Conservation (phyloP, 1,284 basidiomycete genomes). For the Leccinum pallidistipes region DNA sequence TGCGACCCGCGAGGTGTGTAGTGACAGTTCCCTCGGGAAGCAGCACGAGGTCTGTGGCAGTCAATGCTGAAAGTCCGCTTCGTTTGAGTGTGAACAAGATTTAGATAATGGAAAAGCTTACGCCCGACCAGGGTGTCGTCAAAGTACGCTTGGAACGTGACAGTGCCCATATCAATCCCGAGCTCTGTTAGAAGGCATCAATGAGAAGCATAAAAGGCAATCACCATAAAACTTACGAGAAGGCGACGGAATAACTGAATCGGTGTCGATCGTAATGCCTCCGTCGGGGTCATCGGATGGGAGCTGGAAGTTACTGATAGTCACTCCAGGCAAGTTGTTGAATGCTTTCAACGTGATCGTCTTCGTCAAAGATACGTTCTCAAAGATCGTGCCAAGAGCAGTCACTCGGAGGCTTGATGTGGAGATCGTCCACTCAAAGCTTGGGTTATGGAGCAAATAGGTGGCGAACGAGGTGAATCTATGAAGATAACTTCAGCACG, state of each 20-base stretch:
- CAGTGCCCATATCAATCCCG: constrained; percentile 72
- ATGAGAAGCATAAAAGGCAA: neutral
- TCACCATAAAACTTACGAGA: constrained; percentile 47
- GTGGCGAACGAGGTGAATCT: constrained; percentile 71
- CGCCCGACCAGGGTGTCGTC: constrained; percentile 53
- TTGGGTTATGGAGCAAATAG: constrained; percentile 63
- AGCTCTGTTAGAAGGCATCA: constrained; percentile 45
- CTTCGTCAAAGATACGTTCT: constrained; percentile 65
- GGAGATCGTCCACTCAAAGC: constrained; percentile 73
- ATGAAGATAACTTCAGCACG: neutral
- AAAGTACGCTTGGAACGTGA: constrained; percentile 66
- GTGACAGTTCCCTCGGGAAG: constrained; percentile 50
- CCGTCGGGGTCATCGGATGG: constrained; percentile 65
- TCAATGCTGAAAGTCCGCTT: constrained; percentile 43
- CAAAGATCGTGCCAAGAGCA: constrained; percentile 71
- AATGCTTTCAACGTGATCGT: constrained; percentile 70
- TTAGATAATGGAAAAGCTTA: constrained; percentile 35
- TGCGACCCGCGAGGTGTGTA: constrained; percentile 60
- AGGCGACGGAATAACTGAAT: constrained; percentile 66
- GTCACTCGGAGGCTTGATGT: constrained; percentile 61
- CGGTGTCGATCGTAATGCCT: constrained; percentile 70
- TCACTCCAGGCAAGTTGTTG: constrained; percentile 66
- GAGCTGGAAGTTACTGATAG: constrained; percentile 69
- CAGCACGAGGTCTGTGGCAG: constrained; percentile 52
- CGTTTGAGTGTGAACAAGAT: neutral